Percentiles rank a stretch among this genome's conserved stretches.
These are phyloP conservation scores for Sporothrix inflata DNA, from an alignment of 2,329 filamentous ascomycete species.

Conservation along the genomic window DNA sequence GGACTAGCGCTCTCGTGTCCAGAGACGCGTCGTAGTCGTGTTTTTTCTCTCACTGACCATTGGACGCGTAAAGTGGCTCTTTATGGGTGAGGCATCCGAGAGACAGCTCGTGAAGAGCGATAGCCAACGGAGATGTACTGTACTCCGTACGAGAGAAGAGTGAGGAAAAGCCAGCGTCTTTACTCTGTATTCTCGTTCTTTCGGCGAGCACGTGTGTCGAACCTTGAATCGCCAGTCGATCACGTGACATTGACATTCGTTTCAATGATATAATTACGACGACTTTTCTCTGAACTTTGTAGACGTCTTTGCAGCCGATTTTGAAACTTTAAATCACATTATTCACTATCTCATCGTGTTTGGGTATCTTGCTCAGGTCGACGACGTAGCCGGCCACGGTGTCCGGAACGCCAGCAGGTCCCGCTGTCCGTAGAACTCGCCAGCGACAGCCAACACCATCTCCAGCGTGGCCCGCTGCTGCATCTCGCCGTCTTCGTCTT, in stretches of 20 bases:
- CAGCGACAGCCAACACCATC: conserved; percentile 87
- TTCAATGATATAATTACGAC: background rate
- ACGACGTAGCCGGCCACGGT: conserved; percentile 44
- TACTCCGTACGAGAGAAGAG: too few relatives aligned
- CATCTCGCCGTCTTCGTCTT: conserved; percentile 45
- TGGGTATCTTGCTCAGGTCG: conserved; percentile 13
- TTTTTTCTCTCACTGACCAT: background rate
- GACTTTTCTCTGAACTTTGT: background rate
- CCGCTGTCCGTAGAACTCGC: conserved; percentile 86
- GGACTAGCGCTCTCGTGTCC: conserved; percentile 7
- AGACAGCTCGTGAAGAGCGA: too few relatives aligned
- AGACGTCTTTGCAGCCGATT: background rate
- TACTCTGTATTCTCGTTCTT: too few relatives aligned
- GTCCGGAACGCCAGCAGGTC: conserved; percentile 79
- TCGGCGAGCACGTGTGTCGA: too few relatives aligned
- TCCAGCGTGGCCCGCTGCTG: conserved; percentile 75
- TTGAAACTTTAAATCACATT: background rate
- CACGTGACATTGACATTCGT: background rate
- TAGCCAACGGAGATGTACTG: too few relatives aligned
- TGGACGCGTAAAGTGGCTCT: conserved; percentile 25
- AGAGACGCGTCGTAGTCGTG: conserved; percentile 26
- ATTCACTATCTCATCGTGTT: background rate
- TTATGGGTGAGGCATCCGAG: background rate
- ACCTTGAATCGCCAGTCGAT: background rate
- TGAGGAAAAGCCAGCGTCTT: too few relatives aligned